A percentile compares a stretch with the other conserved stretches of the same genome.
Evolutionary conservation across 2,329 filamentous ascomycete species (phyloP).

Genomic region (Ramularia endophylla): DNA sequence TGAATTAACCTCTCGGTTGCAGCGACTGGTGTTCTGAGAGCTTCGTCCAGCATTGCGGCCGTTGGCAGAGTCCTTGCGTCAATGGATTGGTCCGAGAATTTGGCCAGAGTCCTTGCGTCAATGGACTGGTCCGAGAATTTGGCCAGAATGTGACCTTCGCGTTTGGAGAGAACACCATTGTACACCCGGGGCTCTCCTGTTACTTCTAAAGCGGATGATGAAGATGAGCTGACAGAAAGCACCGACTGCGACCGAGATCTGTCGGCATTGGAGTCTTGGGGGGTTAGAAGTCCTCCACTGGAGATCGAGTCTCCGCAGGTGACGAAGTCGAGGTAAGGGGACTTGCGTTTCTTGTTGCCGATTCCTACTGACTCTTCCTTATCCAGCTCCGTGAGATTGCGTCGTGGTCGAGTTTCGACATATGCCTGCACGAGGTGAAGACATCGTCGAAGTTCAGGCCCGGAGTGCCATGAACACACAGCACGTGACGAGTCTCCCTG

Average conservation of each 20-base stretch:
- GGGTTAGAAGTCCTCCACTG: conserved; percentile 17
- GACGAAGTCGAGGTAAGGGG: conserved; percentile 12
- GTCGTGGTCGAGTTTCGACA: conserved; percentile 24
- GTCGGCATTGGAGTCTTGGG: conserved; percentile 2
- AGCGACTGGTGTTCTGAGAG: conserved; percentile 23
- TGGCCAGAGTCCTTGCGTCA: too few species aligned
- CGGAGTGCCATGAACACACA: conserved; percentile 40
- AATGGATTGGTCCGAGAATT: conserved; percentile 19
- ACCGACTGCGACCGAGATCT: conserved; percentile 10
- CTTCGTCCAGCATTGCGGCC: conserved; percentile 30
- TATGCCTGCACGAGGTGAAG: conserved; percentile 40
- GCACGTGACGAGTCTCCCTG: conserved; percentile 11
- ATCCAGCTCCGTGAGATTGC: background rate
- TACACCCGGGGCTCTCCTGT: conserved; percentile 27
- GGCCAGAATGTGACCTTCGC: conserved; percentile 33
- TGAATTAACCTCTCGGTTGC: conserved; percentile 34
- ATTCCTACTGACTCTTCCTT: background rate
- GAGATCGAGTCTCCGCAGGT: conserved; percentile 13
- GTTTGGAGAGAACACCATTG: conserved; percentile 36
- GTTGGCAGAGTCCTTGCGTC: conserved; percentile 33
- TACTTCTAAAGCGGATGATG: background rate
- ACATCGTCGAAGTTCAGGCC: conserved; percentile 35
- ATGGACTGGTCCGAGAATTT: conserved; percentile 14
- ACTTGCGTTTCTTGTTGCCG: conserved; percentile 23
- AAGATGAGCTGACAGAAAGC: conserved; percentile 2